These are phyloP conservation scores for Gnomoniopsis sp. DNA, from an alignment of 2,329 filamentous ascomycete genomes.

Conservation along the genomic window DNA sequence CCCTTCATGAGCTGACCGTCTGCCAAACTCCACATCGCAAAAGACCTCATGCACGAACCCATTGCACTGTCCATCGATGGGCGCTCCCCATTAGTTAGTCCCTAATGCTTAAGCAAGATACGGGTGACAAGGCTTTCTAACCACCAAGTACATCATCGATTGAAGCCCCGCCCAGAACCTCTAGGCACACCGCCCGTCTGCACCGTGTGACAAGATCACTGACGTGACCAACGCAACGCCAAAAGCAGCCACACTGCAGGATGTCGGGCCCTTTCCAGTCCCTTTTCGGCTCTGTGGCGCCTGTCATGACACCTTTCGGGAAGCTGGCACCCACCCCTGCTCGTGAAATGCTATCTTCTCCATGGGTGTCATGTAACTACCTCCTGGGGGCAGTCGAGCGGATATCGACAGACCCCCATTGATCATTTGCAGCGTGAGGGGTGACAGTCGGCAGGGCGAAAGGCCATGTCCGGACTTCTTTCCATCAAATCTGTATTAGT, in stretches of 20 bases:
- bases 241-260: slow-evolving; percentile 1
- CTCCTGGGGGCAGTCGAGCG: not conserved
- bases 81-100: too few species aligned
- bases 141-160: not conserved
- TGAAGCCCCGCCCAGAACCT: not conserved
- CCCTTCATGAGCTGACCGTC: not conserved
- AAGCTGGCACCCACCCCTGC: not conserved
- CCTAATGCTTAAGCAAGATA: not conserved
- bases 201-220: not conserved
- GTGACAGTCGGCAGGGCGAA: not conserved
- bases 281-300: not conserved
- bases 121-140: not conserved
- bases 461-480: too few species aligned
- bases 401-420: not conserved
- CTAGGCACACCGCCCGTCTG: not conserved
- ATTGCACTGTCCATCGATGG: too few species aligned
- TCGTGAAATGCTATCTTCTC: not conserved
- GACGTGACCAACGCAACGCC: not conserved
- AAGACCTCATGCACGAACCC: too few species aligned
- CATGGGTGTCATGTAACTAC: not conserved
- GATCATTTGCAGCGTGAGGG: not conserved
- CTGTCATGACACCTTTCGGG: not conserved
- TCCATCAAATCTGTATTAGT: not conserved
- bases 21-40: not conserved
- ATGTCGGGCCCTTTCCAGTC: not conserved